Percentiles rank a stretch among this genome's conserved stretches.
These are phyloP conservation scores for Melaleuca alternifolia DNA, from an alignment of 345 rosid genomes.

Conservation along the genomic window DNA sequence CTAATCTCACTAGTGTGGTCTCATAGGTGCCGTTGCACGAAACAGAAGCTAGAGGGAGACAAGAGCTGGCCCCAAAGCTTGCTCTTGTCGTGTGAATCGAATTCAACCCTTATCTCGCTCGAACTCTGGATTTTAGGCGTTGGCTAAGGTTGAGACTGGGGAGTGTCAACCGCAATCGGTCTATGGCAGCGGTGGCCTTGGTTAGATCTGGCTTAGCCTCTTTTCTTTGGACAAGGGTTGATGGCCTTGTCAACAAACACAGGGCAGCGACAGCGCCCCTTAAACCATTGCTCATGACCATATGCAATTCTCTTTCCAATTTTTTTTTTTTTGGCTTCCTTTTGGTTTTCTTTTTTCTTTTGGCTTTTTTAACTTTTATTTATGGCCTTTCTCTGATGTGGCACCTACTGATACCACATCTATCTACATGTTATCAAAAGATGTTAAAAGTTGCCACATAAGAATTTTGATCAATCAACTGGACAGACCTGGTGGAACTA, in stretches of 20 bases:
- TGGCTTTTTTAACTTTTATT: background rate
- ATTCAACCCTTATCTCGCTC: background rate
- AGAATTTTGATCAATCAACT: background rate
- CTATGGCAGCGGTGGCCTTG: background rate
- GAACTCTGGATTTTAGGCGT: background rate
- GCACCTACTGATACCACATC: background rate
- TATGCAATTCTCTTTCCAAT: background rate
- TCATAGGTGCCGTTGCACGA: background rate
- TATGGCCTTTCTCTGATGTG: background rate
- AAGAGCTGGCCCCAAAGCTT: background rate
- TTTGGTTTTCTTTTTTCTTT: background rate
- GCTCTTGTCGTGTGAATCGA: background rate
- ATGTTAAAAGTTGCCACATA: background rate
- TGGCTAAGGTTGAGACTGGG: background rate
- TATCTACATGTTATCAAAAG: background rate
- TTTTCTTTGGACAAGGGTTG: background rate
- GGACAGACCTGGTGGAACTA: background rate
- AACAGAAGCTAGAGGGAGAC: background rate
- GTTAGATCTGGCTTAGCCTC: background rate
- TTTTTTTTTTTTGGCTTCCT: background rate
- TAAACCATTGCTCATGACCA: background rate
- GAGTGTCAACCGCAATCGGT: background rate
- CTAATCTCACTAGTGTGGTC: background rate
- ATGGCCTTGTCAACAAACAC: background rate
- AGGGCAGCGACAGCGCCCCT: background rate